A percentile compares a stretch with the other conserved stretches of the same genome.
Conservation (phyloP, 805 yeast genomes). For the Suhomyces sp. region DNA sequence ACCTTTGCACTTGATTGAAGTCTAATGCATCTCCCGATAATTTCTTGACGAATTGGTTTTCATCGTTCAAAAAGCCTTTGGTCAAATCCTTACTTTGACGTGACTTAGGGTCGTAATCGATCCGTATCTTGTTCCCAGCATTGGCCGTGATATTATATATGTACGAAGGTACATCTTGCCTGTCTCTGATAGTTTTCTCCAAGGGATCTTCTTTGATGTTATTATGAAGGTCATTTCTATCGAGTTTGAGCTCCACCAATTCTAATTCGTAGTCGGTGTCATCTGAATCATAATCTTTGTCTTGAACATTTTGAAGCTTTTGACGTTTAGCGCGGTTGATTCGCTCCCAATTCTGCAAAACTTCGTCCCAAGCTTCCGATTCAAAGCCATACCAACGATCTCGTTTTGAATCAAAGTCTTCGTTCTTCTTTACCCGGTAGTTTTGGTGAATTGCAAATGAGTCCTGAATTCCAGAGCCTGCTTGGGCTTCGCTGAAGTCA, state of each 20-base stretch:
- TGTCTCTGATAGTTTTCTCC: slow-evolving; percentile 53
- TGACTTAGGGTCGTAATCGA: slow-evolving; percentile 55
- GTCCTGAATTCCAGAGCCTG: slow-evolving; percentile 59
- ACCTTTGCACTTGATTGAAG: slow-evolving; percentile 25
- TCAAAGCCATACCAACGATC: slow-evolving; percentile 85
- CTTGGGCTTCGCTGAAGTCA: slow-evolving; percentile 50
- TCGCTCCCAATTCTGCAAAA: slow-evolving; percentile 45
- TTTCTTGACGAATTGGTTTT: slow-evolving; percentile 51
- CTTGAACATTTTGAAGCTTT: slow-evolving; percentile 3
- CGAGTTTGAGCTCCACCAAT: slow-evolving; percentile 34
- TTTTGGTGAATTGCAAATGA: slow-evolving; percentile 21
- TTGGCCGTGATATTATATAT: slow-evolving; percentile 45
- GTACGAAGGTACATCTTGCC: slow-evolving; percentile 73
- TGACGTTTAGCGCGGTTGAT: slow-evolving; percentile 21
- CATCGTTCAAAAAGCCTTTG: slow-evolving; percentile 34
- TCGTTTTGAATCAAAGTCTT: slow-evolving; percentile 65
- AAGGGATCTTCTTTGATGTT: slow-evolving; percentile 30
- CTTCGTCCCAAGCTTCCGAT: slow-evolving; percentile 55
- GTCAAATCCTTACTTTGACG: slow-evolving; percentile 31
- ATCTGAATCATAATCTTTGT: slow-evolving; percentile 24
- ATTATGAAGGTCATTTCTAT: slow-evolving; percentile 20
- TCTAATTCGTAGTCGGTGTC: slow-evolving; percentile 43
- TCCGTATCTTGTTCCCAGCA: slow-evolving; percentile 20
- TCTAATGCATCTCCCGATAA: slow-evolving; percentile 40
- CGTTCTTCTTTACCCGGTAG: slow-evolving; percentile 19